phyloP scores from a whole-genome alignment of 1,284 basidiomycete species.

The Cystobasidium pallidum region DNA sequence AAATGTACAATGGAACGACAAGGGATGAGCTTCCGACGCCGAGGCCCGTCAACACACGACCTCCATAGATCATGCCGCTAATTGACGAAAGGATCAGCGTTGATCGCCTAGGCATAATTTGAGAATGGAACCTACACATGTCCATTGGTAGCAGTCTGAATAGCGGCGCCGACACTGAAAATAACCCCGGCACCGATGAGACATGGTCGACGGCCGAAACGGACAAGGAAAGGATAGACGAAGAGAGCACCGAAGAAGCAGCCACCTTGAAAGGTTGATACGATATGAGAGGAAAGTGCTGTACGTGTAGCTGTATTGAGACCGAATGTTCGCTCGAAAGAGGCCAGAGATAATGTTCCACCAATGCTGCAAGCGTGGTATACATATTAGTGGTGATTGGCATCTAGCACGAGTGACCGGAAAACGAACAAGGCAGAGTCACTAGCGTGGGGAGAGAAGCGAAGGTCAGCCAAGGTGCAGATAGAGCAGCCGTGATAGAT shows the following conservation, averaged over 20 bases:
- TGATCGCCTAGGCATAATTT: too few relatives aligned
- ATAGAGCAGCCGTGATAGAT: neutral
- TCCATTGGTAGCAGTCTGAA: conserved; percentile 54
- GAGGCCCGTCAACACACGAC: conserved; percentile 55
- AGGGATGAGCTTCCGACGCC: conserved; percentile 49
- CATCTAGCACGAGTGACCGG: neutral
- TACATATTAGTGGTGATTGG: neutral
- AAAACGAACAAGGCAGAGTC: conserved; percentile 31
- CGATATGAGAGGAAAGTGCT: conserved; percentile 54
- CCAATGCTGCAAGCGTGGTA: conserved; percentile 49
- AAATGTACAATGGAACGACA: conserved; percentile 56
- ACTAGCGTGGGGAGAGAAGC: neutral
- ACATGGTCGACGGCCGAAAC: conserved; percentile 51
- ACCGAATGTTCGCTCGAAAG: conserved; percentile 54
- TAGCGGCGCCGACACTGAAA: conserved; percentile 56
- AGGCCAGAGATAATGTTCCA: conserved; percentile 54
- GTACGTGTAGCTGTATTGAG: conserved; percentile 48
- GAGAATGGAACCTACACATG: neutral
- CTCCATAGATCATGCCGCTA: conserved; percentile 51
- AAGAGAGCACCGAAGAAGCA: conserved; percentile 55
- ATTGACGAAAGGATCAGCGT: too few relatives aligned
- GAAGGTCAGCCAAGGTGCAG: neutral
- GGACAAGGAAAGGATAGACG: conserved; percentile 53
- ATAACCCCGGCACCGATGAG: conserved; percentile 54
- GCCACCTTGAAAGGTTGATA: conserved; percentile 58